Evolutionary conservation across 306 rosid species (phyloP).

Genomic region (Clitoria ternatea): DNA sequence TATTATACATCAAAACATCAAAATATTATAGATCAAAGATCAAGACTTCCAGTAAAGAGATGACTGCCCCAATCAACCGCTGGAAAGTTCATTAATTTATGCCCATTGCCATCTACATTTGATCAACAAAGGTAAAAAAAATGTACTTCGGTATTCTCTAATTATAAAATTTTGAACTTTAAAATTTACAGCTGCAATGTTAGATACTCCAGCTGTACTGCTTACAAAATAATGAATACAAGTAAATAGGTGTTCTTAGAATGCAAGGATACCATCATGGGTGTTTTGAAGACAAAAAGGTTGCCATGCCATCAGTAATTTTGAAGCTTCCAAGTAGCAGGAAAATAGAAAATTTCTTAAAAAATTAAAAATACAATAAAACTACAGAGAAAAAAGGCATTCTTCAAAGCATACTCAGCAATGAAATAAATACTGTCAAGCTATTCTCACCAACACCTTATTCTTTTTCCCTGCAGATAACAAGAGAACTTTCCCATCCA

Average conservation of each 20-base stretch:
- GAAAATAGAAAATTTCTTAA: conserved; percentile 8
- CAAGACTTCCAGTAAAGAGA: background rate
- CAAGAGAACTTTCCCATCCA: conserved; percentile 87
- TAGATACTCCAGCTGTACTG: background rate
- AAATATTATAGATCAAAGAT: conserved; percentile 3
- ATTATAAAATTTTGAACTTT: background rate
- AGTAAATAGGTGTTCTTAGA: background rate
- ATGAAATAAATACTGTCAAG: conserved; percentile 27
- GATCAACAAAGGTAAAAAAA: background rate
- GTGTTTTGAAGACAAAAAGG: background rate
- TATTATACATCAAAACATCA: background rate
- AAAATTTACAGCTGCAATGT: background rate
- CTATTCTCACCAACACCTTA: conserved; percentile 80
- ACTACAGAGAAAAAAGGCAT: conserved; percentile 5
- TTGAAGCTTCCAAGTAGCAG: background rate
- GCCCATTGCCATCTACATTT: background rate
- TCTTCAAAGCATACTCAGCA: conserved; percentile 23
- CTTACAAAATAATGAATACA: background rate
- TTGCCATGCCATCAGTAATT: background rate
- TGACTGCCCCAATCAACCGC: background rate
- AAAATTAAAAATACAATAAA: conserved; percentile 24
- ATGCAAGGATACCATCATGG: background rate
- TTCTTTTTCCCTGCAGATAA: conserved; percentile 95
- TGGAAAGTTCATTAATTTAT: background rate
- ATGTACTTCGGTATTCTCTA: background rate